These are phyloP conservation scores for Paramecium bursaria DNA, from an alignment of 73 alveolate species.

Conservation along the genomic window DNA sequence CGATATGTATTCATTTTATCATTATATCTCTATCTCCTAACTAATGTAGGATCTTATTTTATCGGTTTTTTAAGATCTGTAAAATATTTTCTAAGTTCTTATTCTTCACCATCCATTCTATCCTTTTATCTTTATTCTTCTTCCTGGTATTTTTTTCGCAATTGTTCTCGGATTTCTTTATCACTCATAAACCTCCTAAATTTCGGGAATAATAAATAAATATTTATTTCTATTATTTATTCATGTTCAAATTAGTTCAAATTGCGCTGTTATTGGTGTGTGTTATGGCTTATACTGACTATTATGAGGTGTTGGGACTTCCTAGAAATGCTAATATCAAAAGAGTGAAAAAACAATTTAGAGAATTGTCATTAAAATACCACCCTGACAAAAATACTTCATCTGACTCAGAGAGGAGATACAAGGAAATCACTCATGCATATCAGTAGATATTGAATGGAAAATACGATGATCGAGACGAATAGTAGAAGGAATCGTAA, in stretches of 20 bases:
- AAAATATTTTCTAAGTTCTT: slow-evolving; percentile 23
- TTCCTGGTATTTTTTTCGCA: slow-evolving; percentile 28
- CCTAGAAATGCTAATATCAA: slow-evolving; percentile 71
- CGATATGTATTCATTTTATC: slow-evolving; percentile 67
- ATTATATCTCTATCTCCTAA: slow-evolving; percentile 66
- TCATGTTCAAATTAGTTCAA: no score
- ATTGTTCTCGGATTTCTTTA: slow-evolving; percentile 29
- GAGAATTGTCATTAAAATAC: slow-evolving; percentile 79
- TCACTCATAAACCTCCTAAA: no score
- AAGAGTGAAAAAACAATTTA: slow-evolving; percentile 76
- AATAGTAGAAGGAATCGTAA: not conserved
- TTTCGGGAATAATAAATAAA: no score
- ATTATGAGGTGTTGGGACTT: slow-evolving; percentile 79
- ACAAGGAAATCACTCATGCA: slow-evolving; percentile 75
- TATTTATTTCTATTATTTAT: no score
- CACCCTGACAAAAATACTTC: slow-evolving; percentile 88
- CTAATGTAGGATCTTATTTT: slow-evolving; percentile 17
- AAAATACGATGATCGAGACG: slow-evolving; percentile 5
- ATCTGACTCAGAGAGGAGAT: slow-evolving; percentile 77
- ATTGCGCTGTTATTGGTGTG: no score
- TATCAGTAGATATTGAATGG: slow-evolving; percentile 52
- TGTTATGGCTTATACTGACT: no score
- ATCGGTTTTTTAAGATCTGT: slow-evolving; percentile 43
- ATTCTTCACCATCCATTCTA: slow-evolving; percentile 56
- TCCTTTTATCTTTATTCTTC: slow-evolving; percentile 1